A percentile compares a stretch with the other conserved stretches of the same genome.
These are phyloP conservation scores for Melastoma candidum DNA, from an alignment of 441 rosid genomes.

Conservation along the genomic window DNA sequence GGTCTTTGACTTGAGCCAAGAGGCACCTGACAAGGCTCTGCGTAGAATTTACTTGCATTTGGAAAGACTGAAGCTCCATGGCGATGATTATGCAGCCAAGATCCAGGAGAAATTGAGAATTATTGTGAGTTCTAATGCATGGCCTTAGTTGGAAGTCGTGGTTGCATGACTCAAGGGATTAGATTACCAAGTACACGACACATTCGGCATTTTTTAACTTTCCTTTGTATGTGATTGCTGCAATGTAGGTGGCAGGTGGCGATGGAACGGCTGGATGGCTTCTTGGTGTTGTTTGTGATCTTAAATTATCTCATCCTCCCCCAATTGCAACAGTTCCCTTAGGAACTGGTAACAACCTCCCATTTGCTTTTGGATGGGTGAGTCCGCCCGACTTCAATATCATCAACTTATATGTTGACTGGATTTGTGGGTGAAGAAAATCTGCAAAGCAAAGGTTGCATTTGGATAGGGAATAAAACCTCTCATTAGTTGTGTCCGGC, in stretches of 20 bases:
- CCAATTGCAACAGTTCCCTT: constrained; percentile 81
- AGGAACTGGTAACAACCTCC: constrained; percentile 92
- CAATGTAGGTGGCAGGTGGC: constrained; percentile 75
- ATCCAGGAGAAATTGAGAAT: constrained; percentile 45
- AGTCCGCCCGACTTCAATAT: constrained; percentile 5
- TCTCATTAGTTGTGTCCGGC: too few species aligned
- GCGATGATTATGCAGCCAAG: constrained; percentile 32
- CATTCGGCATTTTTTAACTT: not conserved
- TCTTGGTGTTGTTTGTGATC: constrained; percentile 84
- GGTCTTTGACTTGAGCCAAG: constrained; percentile 72
- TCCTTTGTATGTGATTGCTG: not conserved
- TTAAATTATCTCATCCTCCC: constrained; percentile 71
- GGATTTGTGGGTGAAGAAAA: not conserved
- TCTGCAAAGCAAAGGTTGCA: not conserved
- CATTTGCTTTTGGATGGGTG: constrained; percentile 92
- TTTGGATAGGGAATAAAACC: not conserved
- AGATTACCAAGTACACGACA: not conserved
- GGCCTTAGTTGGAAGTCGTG: too few species aligned
- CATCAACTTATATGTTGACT: not conserved
- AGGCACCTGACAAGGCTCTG: constrained; percentile 56
- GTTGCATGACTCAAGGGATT: too few species aligned
- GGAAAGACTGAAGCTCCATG: constrained; percentile 38
- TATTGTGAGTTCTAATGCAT: constrained; percentile 37
- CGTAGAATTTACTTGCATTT: constrained; percentile 52
- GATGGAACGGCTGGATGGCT: constrained; percentile 98